These are phyloP conservation scores for Eucalyptus caleyi DNA, from an alignment of 345 rosid genomes.

Conservation along the genomic window DNA sequence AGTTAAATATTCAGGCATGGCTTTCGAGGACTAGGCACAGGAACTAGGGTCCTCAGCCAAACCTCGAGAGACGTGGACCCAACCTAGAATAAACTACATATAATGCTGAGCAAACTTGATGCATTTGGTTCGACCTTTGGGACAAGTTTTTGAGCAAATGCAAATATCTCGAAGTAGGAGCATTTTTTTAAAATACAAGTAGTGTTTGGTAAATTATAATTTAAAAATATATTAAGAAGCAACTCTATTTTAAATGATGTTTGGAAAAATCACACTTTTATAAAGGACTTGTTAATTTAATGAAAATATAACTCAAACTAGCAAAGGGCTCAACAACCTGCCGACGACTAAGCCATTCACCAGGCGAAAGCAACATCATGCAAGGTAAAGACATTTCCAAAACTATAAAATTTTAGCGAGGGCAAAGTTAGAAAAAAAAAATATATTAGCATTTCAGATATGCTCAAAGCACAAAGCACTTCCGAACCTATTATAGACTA, in stretches of 20 bases:
- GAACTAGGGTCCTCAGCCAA: not conserved
- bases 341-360: not conserved
- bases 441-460: no score
- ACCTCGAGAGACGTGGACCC: not conserved
- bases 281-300: not conserved
- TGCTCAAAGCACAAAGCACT: not conserved
- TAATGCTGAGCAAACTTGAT: no score
- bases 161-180: rapidly evolving
- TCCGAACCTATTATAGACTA: rapidly evolving
- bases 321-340: not conserved
- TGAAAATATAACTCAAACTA: not conserved
- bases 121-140: rapidly evolving
- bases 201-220: no score
- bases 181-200: no score
- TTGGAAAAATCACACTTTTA: not conserved
- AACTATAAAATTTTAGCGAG: not conserved
- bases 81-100: not conserved
- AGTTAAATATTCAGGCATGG: not conserved
- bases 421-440: no score
- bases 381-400: not conserved
- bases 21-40: not conserved
- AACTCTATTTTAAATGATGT: no score
- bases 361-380: rapidly evolving
- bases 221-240: no score
- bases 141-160: rapidly evolving